These are phyloP conservation scores for Teratosphaeria destructans DNA, from an alignment of 2,329 filamentous ascomycete genomes.

Conservation along the genomic window DNA sequence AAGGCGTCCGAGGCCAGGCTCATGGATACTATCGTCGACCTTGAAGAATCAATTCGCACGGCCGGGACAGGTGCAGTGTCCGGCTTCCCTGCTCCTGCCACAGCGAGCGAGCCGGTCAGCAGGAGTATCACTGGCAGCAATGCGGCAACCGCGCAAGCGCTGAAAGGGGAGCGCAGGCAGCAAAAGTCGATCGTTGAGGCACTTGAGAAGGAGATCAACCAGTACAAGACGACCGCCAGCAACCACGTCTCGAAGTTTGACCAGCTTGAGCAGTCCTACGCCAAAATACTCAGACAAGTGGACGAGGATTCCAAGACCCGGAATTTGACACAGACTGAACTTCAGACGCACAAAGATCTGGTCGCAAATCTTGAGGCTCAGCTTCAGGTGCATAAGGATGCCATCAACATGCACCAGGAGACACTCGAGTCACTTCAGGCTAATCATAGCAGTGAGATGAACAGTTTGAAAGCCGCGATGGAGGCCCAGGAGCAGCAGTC, in stretches of 20 bases:
- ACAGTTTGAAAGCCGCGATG: slow-evolving; percentile 50
- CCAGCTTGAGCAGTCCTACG: slow-evolving; percentile 63
- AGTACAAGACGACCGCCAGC: slow-evolving; percentile 66
- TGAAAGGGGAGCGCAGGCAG: slow-evolving; percentile 32
- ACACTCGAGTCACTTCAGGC: slow-evolving; percentile 44
- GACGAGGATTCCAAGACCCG: slow-evolving; percentile 54
- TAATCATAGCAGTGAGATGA: slow-evolving; percentile 47
- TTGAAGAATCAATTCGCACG: slow-evolving; percentile 51
- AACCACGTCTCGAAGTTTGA: slow-evolving; percentile 59
- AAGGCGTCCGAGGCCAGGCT: slow-evolving; percentile 63
- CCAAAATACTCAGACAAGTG: slow-evolving; percentile 55
- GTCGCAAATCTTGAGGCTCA: slow-evolving; percentile 47
- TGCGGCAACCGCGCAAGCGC: not conserved
- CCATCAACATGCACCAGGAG: slow-evolving; percentile 44
- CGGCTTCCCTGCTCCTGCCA: not conserved
- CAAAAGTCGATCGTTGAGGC: slow-evolving; percentile 44
- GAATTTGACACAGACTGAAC: slow-evolving; percentile 43
- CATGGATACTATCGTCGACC: slow-evolving; percentile 57
- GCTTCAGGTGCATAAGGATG: slow-evolving; percentile 45
- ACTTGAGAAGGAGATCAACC: slow-evolving; percentile 65
- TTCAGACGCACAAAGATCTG: slow-evolving; percentile 40
- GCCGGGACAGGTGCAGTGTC: slow-evolving; percentile 17
- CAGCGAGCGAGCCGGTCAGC: slow-evolving; percentile 11
- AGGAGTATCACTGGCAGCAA: slow-evolving; percentile 3
- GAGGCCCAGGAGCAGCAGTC: slow-evolving; percentile 25